Base-by-base conservation (phyloP, 805 yeast genomes). In the Metschnikowia chrysomelidarum region DNA sequence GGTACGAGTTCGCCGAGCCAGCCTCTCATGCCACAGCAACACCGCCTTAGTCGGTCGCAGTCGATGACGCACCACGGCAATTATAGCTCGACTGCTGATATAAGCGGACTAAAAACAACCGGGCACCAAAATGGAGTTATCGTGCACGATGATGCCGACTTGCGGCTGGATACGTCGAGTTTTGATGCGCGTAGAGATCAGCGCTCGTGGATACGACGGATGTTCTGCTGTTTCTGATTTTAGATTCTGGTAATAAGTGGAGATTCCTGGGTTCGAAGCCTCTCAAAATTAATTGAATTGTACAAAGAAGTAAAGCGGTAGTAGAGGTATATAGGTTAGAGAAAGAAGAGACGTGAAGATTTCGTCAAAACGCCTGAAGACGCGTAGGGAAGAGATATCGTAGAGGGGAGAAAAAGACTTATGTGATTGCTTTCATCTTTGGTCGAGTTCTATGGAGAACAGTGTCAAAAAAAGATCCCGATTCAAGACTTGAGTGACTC, bases 131-230 rank as follows among this genome's bases (percentile, higher is more conserved):
- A 57, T 38, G 67, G 65, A 2, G 49, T 59, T 53, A 36, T 51
- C 21, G 59, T 56, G 17, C 46, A 61, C 24, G 67, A 64, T 36
- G 66, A 65, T 26, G 59, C 59, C 11, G 68, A 60, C 37, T 55
- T 64, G 40, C 70, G 62, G 46, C 58, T 67, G 2, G 70, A 62
- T 32, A 54, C 58, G n/a, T 58, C 67, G 11, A 60, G 64, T 43
- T 63, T 57, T 36, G 37, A 47, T 13, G 40, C 44, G 11, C 28
- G 46, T 11, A 33, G 51, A 21, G 38, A 46, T 34, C 35, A 32
- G 26, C 23, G 42, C 28, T 40, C 50, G 19, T 46, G 49, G 49
- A 31, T 46, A 16, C 46, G 49, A 11, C 31, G 31, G 19, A 26
- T 32, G 24, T 44, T 40, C 30, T 48, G 52, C 26, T 48, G 52